Percentiles rank a stretch among this genome's conserved stretches.
phyloP scores from a whole-genome alignment of 371 early-diverging fungal species.

The Saksenaea oblongispora region DNA sequence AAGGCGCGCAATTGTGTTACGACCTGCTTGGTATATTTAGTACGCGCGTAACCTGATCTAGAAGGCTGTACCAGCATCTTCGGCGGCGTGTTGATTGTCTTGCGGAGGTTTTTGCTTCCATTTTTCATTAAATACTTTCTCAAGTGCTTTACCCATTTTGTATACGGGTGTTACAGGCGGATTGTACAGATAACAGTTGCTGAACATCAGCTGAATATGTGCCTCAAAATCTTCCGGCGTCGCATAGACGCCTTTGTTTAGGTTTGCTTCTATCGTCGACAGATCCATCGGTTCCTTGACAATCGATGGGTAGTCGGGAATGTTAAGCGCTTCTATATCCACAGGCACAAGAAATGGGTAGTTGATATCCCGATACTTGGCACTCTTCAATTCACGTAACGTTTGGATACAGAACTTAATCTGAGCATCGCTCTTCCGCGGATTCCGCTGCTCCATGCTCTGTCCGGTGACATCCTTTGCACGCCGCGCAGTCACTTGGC shows the following conservation, averaged over 20 bases:
- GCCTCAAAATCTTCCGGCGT: conserved; percentile 77
- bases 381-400: conserved; percentile 79
- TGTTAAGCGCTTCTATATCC: conserved; percentile 86
- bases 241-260: conserved; percentile 77
- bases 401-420: conserved; percentile 72
- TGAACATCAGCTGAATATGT: conserved; percentile 88
- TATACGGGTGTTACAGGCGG: conserved; percentile 87
- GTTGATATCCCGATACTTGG: conserved; percentile 68
- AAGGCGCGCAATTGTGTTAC: conserved; percentile 22
- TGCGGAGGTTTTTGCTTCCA: conserved; percentile 72
- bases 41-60: neutral
- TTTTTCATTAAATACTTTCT: conserved; percentile 83
- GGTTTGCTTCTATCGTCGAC: conserved; percentile 86
- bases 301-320: conserved; percentile 93
- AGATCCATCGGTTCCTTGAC: conserved; percentile 99
- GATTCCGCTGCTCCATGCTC: conserved; percentile 45
- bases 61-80: neutral
- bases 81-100: neutral
- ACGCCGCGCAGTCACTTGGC: conserved; percentile 73
- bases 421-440: conserved; percentile 62
- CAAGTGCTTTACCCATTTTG: conserved; percentile 77
- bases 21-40: neutral
- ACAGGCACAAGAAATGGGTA: conserved; percentile 92
- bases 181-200: conserved; percentile 96
- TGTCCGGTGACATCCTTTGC: conserved; percentile 55